Evolutionary conservation across 305 asterid genomes (phyloP).

Genomic region (Fraxinus xanthoxyloides): DNA sequence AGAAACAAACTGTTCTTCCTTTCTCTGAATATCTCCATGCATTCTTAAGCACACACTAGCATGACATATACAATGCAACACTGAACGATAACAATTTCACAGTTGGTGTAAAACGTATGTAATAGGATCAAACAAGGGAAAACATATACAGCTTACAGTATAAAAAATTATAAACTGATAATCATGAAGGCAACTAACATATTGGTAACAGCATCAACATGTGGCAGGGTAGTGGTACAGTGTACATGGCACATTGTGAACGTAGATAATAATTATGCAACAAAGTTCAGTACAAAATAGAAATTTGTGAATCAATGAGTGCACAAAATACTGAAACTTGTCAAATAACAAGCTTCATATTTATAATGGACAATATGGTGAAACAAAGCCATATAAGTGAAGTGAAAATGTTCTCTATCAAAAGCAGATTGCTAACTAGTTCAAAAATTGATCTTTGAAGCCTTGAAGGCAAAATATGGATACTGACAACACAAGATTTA

Average conservation of each 20-base stretch:
- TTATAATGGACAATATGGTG: not conserved
- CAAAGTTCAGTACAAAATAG: not conserved
- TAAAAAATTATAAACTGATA: not conserved
- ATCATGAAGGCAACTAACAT: not conserved
- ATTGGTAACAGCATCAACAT: not conserved
- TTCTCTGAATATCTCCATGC: not conserved
- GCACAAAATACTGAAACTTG: not conserved
- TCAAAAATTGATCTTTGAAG: not conserved
- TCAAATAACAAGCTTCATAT: not conserved
- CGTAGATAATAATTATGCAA: not conserved
- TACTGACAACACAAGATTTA: not conserved
- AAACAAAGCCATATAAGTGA: not conserved
- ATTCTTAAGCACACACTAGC: not conserved
- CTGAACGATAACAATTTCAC: not conserved
- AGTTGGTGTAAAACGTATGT: not conserved
- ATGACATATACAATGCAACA: not conserved
- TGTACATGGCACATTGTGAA: not conserved
- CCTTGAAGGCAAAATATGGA: not conserved
- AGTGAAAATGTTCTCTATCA: not conserved
- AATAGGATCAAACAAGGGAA: not conserved
- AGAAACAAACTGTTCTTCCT: not conserved
- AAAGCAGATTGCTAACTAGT: not conserved
- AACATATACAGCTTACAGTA: not conserved
- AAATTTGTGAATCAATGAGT: not conserved
- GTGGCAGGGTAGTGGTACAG: not conserved